These are phyloP conservation scores for Hippophae tibetana DNA, from an alignment of 306 rosid species.

Conservation along the genomic window DNA sequence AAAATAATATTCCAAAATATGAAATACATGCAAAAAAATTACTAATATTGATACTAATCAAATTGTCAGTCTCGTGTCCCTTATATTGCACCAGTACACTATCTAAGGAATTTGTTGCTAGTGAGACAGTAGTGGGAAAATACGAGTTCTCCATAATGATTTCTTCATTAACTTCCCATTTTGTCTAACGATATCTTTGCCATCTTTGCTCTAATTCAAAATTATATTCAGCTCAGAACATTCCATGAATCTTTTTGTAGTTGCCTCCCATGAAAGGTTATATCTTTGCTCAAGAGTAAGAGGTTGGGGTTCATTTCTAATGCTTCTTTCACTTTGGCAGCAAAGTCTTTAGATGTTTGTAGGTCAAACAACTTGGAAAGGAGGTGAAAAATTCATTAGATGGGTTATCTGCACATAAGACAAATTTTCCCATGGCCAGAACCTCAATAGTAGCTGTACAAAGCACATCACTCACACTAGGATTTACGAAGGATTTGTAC, in stretches of 20 bases:
- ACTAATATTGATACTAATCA: too few species aligned
- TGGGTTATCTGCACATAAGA: constrained; percentile 88
- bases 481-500: constrained; percentile 96
- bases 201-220: constrained; percentile 32
- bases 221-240: constrained; percentile 60
- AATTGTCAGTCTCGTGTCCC: constrained; percentile 59
- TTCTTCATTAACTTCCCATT: constrained; percentile 26
- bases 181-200: constrained; percentile 18
- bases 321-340: too few species aligned
- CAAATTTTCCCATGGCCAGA: constrained; percentile 98
- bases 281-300: too few species aligned
- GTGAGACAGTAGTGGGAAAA: constrained; percentile 87
- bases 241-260: too few species aligned
- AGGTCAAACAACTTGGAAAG: constrained; percentile 85
- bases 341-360: constrained; percentile 48
- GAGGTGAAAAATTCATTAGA: constrained; percentile 79
- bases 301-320: too few species aligned
- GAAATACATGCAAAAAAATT: too few species aligned
- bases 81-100: constrained; percentile 78
- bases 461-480: constrained; percentile 85
- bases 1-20: too few species aligned
- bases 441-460: constrained; percentile 98
- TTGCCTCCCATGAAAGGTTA: too few species aligned
- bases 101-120: constrained; percentile 75
- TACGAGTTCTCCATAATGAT: constrained; percentile 80